Evolutionary conservation across 352 stramenopile genomes (phyloP).

Genomic region (Phytophthora uliginosa): DNA sequence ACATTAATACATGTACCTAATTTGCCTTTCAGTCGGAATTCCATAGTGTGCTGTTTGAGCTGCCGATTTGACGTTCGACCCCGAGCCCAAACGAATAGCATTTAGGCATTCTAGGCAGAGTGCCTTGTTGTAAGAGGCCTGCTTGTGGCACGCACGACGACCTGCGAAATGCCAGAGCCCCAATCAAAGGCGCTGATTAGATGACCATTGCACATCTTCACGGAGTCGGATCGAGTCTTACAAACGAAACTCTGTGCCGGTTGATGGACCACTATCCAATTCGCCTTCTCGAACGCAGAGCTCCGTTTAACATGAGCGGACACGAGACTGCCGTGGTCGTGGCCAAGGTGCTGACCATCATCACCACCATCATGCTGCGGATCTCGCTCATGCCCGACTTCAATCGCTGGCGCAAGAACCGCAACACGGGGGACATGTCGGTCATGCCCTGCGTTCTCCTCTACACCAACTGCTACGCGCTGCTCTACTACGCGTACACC

Average conservation of each 20-base stretch:
- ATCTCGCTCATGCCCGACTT: slow-evolving; percentile 38
- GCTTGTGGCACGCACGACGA: slow-evolving; percentile 27
- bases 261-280: slow-evolving; percentile 16
- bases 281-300: slow-evolving; percentile 7
- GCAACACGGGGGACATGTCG: slow-evolving; percentile 34
- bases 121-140: too few species aligned
- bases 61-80: too few species aligned
- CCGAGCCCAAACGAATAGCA: too few species aligned
- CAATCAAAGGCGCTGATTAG: slow-evolving; percentile 20
- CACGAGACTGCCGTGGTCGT: slow-evolving; percentile 2
- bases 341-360: slow-evolving; percentile 28
- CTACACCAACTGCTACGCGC: slow-evolving; percentile 35
- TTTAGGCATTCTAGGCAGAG: too few species aligned
- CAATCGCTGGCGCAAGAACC: slow-evolving; percentile 32
- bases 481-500: slow-evolving; percentile 34
- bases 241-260: neutral
- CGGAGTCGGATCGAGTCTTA: neutral
- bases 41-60: too few species aligned
- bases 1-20: too few species aligned
- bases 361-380: slow-evolving; percentile 43
- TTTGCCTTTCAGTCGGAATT: too few species aligned
- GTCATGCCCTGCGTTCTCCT: slow-evolving; percentile 30
- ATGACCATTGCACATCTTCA: slow-evolving; percentile 34
- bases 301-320: slow-evolving; percentile 12
- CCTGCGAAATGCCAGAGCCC: slow-evolving; percentile 20